Evolutionary conservation across 139 green algal species (phyloP), one percentile per base, ranked within the genome.

Genomic region (Limnomonas spitsbergensis): DNA sequence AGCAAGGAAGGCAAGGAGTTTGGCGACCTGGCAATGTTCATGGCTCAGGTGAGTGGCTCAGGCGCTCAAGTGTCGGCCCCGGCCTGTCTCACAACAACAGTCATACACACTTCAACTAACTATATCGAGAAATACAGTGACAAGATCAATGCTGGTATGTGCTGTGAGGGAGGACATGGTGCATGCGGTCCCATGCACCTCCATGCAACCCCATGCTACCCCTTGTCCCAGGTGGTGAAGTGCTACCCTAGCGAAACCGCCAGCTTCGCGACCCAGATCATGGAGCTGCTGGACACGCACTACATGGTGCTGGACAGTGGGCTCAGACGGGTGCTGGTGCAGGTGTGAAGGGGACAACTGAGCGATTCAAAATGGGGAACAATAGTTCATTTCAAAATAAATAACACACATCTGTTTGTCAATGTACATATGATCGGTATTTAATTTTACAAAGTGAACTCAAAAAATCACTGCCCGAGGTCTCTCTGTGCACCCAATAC

Each of bases 231-330:
- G 91, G 91, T 96, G 38, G 84, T 80, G 31, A 74, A 79, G 74
- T 91, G 81, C 78, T 99, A 97, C 84, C 90, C 91, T 7, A 73
- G 87, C 14, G 78, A 90, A 20, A 93, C 88, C 14, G 66, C 40
- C 0, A 74, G 42, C 26, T 98, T 99, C 71, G 54, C 89, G 0
- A 31, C 53, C 1, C 89, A 94, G 53, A 4, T 99, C 68, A 92
- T 95, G 66, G 68, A 84, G 7, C 81, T 98, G 75, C 89, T 99
- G 77, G 94, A 98, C 52, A 90, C 80, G 39, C 91, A 97, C 77
- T 76, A 82, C 31, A 80, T 79, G 2, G 73, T 89, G 31, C 84
- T 99, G 76, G 88, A 98, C 32, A 38, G 84, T 1, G 27, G 37
- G 2, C 81, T 98, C 68, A 84, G 96, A 4, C 82, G 84, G 20